These are phyloP conservation scores for Globisporangium lucens DNA, from an alignment of 352 stramenopile genomes.

Conservation along the genomic window DNA sequence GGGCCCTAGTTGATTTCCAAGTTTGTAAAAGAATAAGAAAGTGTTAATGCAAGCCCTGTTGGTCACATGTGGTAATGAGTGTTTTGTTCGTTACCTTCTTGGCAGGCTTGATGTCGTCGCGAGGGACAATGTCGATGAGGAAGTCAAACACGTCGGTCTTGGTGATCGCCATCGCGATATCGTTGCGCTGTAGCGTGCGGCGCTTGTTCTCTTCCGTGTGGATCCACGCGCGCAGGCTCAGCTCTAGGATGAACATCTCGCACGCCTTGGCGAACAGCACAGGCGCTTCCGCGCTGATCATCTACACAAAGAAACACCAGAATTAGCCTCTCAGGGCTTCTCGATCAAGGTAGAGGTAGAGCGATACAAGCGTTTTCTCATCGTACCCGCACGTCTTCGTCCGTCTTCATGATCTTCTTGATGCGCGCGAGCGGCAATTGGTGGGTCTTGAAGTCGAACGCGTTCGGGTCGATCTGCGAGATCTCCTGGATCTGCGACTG, in stretches of 20 bases:
- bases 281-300: conserved; percentile 92
- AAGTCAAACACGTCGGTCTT: conserved; percentile 93
- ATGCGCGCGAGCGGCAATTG: conserved; percentile 91
- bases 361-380: conserved; percentile 9
- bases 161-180: conserved; percentile 89
- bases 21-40: not conserved
- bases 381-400: conserved; percentile 87
- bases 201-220: conserved; percentile 93
- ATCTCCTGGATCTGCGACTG: conserved; percentile 88
- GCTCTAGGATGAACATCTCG: conserved; percentile 93
- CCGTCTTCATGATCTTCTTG: conserved; percentile 96
- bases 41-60: not conserved
- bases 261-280: conserved; percentile 94
- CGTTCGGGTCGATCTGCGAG: conserved; percentile 80
- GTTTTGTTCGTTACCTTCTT: conserved; percentile 49
- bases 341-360: not conserved
- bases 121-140: conserved; percentile 90
- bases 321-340: not conserved
- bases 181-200: conserved; percentile 89
- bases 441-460: conserved; percentile 87
- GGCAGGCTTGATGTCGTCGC: conserved; percentile 83
- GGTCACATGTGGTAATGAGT: not conserved
- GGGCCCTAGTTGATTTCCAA: conserved; percentile 21
- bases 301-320: conserved; percentile 33
- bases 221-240: conserved; percentile 87